These are phyloP conservation scores for Phtheirospermum japonicum DNA, from an alignment of 257 asterid species.

Conservation along the genomic window DNA sequence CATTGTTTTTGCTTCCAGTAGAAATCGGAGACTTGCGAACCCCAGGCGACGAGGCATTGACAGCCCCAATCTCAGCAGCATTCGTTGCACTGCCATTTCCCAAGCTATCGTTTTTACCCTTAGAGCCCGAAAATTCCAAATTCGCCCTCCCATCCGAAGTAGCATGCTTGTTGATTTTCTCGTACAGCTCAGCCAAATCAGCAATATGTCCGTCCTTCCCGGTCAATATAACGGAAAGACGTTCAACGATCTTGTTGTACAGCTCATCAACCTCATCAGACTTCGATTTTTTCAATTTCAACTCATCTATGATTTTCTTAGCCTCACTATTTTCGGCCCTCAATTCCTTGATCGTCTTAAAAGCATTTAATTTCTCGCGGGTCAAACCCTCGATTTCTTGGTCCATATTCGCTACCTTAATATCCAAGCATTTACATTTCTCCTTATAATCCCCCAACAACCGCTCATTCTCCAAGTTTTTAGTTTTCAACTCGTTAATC, in stretches of 20 bases:
- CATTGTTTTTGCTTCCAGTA: background rate
- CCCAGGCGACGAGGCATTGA: background rate
- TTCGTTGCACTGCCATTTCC: too few relatives aligned
- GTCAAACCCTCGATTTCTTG: slow-evolving; percentile 23
- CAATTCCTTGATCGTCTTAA: background rate
- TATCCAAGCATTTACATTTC: slow-evolving; percentile 2
- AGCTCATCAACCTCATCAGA: slow-evolving; percentile 16
- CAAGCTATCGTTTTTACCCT: background rate
- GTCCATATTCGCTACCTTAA: background rate
- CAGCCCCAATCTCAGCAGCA: background rate
- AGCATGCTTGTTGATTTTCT: background rate
- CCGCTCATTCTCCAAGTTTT: slow-evolving; percentile 23
- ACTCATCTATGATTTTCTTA: slow-evolving; percentile 11
- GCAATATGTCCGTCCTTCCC: slow-evolving; percentile 25
- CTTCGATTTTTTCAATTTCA: slow-evolving; percentile 13
- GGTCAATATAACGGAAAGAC: slow-evolving; percentile 15
- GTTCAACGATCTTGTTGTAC: slow-evolving; percentile 13
- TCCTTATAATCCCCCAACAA: background rate
- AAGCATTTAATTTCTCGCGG: background rate
- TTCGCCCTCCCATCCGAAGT: background rate
- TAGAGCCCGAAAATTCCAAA: background rate
- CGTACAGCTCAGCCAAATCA: background rate
- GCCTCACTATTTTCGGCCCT: slow-evolving; percentile 16
- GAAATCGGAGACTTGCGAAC: too few relatives aligned
- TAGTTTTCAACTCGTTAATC: slow-evolving; percentile 15